Evolutionary conservation across 2,329 filamentous ascomycete genomes (phyloP).

Genomic region (Raffaelea deltoideospora): DNA sequence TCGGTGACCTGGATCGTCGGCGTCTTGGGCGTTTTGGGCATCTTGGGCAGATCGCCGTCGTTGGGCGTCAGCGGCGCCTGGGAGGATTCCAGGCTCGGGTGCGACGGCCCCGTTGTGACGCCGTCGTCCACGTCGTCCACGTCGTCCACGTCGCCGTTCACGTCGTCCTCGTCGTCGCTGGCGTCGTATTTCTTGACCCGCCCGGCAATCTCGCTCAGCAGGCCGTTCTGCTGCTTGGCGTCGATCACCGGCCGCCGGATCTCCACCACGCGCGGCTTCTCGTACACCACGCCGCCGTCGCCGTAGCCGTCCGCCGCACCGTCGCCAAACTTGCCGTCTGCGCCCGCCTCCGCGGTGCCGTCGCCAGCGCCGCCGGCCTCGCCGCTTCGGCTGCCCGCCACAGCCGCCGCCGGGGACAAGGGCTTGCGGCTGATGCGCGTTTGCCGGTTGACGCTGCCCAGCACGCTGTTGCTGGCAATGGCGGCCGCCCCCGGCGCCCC

Average conservation of each 20-base stretch:
- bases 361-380: background rate
- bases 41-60: slow-evolving; percentile 45
- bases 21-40: too few species aligned
- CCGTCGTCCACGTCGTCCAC: too few species aligned
- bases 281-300: slow-evolving; percentile 43
- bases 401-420: slow-evolving; percentile 22
- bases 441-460: slow-evolving; percentile 55
- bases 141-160: too few species aligned
- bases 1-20: slow-evolving; percentile 40
- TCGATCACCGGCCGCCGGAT: slow-evolving; percentile 55
- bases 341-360: slow-evolving; percentile 16
- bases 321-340: slow-evolving; percentile 33
- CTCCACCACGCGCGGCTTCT: slow-evolving; percentile 67
- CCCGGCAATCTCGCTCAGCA: slow-evolving; percentile 53
- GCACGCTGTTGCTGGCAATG: slow-evolving; percentile 44
- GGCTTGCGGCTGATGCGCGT: slow-evolving; percentile 42
- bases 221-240: slow-evolving; percentile 51
- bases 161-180: slow-evolving; percentile 53
- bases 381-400: background rate
- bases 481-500: background rate
- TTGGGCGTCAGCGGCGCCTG: slow-evolving; percentile 52
- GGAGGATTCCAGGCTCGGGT: slow-evolving; percentile 59
- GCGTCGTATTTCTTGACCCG: slow-evolving; percentile 61
- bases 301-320: slow-evolving; percentile 38
- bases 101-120: slow-evolving; percentile 58